phyloP scores from a whole-genome alignment of 2,329 filamentous ascomycete species.

The Neoarthrinium moseri region DNA sequence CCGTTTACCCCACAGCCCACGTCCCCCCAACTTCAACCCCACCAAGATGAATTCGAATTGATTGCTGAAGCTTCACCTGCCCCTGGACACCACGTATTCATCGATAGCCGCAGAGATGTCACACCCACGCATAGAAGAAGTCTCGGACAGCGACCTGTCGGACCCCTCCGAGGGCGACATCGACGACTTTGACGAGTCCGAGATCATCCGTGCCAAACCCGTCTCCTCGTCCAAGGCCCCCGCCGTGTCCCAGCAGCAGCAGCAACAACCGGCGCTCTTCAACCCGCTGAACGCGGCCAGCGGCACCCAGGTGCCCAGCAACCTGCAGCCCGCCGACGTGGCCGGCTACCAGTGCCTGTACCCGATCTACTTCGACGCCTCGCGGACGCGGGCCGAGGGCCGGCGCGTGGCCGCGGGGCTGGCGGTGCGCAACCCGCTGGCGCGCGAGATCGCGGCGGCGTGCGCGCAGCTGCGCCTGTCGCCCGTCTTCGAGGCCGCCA shows the following conservation, averaged over 20 bases:
- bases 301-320: constrained; percentile 17
- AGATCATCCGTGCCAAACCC: constrained; percentile 50
- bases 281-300: constrained; percentile 15
- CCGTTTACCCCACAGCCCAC: background rate
- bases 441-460: constrained; percentile 86
- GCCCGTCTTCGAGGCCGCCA: constrained; percentile 84
- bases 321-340: constrained; percentile 54
- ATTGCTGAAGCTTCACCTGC: background rate
- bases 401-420: constrained; percentile 71
- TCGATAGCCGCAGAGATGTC: constrained; percentile 61
- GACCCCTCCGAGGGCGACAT: constrained; percentile 90
- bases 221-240: constrained; percentile 28
- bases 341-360: constrained; percentile 87
- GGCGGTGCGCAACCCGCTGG: constrained; percentile 82
- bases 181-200: constrained; percentile 57
- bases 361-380: constrained; percentile 89
- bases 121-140: constrained; percentile 87
- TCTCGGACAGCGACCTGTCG: constrained; percentile 71
- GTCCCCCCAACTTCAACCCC: background rate
- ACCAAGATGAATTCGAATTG: background rate
- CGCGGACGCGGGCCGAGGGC: constrained; percentile 72
- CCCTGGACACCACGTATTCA: background rate
- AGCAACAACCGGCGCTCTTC: constrained; percentile 24
- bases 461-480: constrained; percentile 69
- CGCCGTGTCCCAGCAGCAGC: constrained; percentile 15